Evolutionary conservation across 1,139 yeast species (phyloP).

Genomic region (Taphrina flavorubra): DNA sequence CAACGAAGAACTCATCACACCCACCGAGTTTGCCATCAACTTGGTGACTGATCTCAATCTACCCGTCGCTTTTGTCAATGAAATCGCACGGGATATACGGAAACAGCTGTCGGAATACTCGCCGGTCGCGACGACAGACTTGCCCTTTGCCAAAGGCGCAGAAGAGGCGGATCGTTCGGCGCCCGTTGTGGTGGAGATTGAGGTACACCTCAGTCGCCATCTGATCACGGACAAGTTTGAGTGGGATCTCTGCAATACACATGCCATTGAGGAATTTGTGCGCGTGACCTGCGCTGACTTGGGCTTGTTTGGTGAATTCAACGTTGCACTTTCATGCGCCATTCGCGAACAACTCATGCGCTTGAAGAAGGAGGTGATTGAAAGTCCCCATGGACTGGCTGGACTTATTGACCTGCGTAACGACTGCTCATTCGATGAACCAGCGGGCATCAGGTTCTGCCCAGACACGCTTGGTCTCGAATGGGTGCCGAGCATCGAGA

Average conservation of each 20-base stretch:
- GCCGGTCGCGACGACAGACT: slow-evolving; percentile 65
- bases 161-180: slow-evolving; percentile 73
- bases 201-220: slow-evolving; percentile 81
- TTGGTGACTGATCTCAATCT: slow-evolving; percentile 84
- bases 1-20: slow-evolving; percentile 70
- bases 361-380: slow-evolving; percentile 82
- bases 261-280: slow-evolving; percentile 87
- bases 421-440: slow-evolving; percentile 64
- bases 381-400: slow-evolving; percentile 64
- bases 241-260: slow-evolving; percentile 74
- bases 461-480: slow-evolving; percentile 67
- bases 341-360: slow-evolving; percentile 78
- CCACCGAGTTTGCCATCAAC: slow-evolving; percentile 79
- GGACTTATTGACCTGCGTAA: slow-evolving; percentile 59
- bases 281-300: slow-evolving; percentile 79
- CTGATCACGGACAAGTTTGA: slow-evolving; percentile 91
- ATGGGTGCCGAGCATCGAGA: slow-evolving; percentile 90
- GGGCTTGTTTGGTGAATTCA: slow-evolving; percentile 83
- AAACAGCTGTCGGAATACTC: slow-evolving; percentile 82
- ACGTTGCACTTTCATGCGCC: slow-evolving; percentile 88
- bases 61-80: slow-evolving; percentile 64
- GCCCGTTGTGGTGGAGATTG: slow-evolving; percentile 65
- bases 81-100: slow-evolving; percentile 71
- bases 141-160: slow-evolving; percentile 53
- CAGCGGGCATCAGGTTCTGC: slow-evolving; percentile 71